These are phyloP conservation scores for Aschersonia sp. DNA, from an alignment of 2,329 filamentous ascomycete species.

Conservation along the genomic window DNA sequence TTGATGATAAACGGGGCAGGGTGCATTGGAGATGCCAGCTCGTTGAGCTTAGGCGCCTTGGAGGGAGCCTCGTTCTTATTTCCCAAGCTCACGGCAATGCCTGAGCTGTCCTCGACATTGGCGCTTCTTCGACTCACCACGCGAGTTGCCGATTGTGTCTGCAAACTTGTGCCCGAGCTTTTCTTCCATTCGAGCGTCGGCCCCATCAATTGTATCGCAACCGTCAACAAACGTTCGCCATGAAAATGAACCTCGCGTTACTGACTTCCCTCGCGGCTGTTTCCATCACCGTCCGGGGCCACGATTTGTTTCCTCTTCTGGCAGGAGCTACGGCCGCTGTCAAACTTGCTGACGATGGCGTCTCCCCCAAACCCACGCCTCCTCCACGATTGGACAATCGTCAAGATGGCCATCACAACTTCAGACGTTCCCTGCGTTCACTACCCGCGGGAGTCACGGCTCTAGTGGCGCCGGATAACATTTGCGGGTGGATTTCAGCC, in stretches of 20 bases:
- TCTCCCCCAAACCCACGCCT: constrained; percentile 25
- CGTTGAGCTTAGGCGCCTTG: too few relatives aligned
- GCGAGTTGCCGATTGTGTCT: too few relatives aligned
- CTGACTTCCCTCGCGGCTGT: constrained; percentile 6
- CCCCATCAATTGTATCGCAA: neutral
- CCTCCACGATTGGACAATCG: constrained; percentile 21
- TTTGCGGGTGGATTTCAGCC: constrained; percentile 33
- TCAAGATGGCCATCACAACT: neutral
- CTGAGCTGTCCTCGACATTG: too few relatives aligned
- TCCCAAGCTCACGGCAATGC: too few relatives aligned
- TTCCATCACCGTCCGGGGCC: constrained; percentile 13
- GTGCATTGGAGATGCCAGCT: too few relatives aligned
- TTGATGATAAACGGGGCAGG: too few relatives aligned
- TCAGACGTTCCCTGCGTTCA: neutral
- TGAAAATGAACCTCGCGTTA: constrained; percentile 14
- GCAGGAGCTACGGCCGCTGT: constrained; percentile 20
- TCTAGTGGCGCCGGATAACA: constrained; percentile 29
- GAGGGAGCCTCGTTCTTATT: too few relatives aligned
- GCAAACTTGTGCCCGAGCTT: too few relatives aligned
- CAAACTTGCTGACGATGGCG: constrained; percentile 18
- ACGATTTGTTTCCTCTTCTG: constrained; percentile 6
- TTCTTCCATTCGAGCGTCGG: too few relatives aligned
- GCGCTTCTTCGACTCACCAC: too few relatives aligned
- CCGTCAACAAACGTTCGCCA: constrained; percentile 2
- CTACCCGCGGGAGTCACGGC: neutral